A percentile compares a stretch with the other conserved stretches of the same genome.
phyloP scores from a whole-genome alignment of 1,284 basidiomycete species.

The Cryptococcus sp. region DNA sequence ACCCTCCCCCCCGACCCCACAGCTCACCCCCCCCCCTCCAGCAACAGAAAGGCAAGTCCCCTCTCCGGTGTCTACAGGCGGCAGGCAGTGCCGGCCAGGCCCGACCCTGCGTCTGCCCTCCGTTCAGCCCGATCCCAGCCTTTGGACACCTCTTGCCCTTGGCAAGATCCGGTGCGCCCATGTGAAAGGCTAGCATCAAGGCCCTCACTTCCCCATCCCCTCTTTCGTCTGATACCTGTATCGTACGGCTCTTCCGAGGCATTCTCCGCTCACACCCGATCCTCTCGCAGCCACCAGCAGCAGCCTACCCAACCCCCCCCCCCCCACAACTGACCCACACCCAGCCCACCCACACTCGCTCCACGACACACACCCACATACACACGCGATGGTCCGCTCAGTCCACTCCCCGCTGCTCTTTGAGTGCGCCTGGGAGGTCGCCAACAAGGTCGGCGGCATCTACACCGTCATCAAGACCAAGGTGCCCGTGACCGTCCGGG shows the following conservation, averaged over 20 bases:
- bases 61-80: too few relatives aligned
- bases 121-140: too few relatives aligned
- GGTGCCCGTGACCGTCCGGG: slow-evolving; percentile 91
- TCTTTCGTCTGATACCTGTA: too few relatives aligned
- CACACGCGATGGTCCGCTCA: slow-evolving; percentile 56
- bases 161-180: not conserved
- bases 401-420: slow-evolving; percentile 75
- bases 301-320: not conserved
- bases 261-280: too few relatives aligned
- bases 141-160: too few relatives aligned
- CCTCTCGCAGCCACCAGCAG: not conserved
- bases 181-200: not conserved
- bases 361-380: not conserved
- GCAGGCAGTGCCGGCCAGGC: too few relatives aligned
- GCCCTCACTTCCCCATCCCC: not conserved
- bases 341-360: not conserved
- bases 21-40: not conserved
- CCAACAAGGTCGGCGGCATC: slow-evolving; percentile 96
- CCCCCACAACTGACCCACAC: not conserved
- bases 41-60: too few relatives aligned
- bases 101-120: too few relatives aligned
- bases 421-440: slow-evolving; percentile 91
- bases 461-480: slow-evolving; percentile 99
- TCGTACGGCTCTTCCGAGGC: too few relatives aligned
- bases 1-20: too few relatives aligned